Conservation (phyloP, 1,284 basidiomycete species). For the Cystobasidium pallidum region DNA sequence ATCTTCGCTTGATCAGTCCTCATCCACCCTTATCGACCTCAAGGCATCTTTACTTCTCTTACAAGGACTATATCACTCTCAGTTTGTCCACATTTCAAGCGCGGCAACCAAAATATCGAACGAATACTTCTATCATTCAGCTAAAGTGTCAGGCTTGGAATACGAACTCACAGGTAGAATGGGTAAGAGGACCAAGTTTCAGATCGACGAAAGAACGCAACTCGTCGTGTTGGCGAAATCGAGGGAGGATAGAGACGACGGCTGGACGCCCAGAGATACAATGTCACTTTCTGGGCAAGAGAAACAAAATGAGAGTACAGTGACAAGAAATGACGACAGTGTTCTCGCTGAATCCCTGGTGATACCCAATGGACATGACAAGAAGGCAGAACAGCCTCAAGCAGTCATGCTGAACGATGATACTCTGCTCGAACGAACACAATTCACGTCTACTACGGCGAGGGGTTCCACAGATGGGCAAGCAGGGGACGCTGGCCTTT, state of each 20-base stretch:
- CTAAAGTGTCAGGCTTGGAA: slow-evolving; percentile 73
- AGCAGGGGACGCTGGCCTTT: slow-evolving; percentile 54
- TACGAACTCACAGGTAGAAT: slow-evolving; percentile 92
- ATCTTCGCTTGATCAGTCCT: slow-evolving; percentile 49
- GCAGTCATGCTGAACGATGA: slow-evolving; percentile 89
- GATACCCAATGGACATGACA: slow-evolving; percentile 45
- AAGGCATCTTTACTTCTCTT: slow-evolving; percentile 75
- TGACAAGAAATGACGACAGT: slow-evolving; percentile 47
- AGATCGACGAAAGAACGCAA: slow-evolving; percentile 81
- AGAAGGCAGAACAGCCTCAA: slow-evolving; percentile 64
- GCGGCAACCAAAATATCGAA: slow-evolving; percentile 69
- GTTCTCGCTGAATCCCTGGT: slow-evolving; percentile 47
- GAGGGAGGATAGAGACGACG: slow-evolving; percentile 60
- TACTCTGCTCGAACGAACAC: slow-evolving; percentile 90
- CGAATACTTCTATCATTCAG: slow-evolving; percentile 77
- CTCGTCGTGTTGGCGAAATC: slow-evolving; percentile 89
- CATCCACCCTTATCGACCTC: slow-evolving; percentile 62
- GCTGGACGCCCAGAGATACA: slow-evolving; percentile 51
- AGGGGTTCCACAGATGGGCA: slow-evolving; percentile 56
- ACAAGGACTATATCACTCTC: slow-evolving; percentile 76
- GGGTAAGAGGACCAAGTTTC: slow-evolving; percentile 94
- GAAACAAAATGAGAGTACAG: not conserved
- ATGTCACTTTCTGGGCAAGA: slow-evolving; percentile 42
- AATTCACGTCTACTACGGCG: slow-evolving; percentile 66
- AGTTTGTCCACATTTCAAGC: slow-evolving; percentile 63